Evolutionary conservation across 164 flowering plant species (phyloP).

Genomic region (Sextonia rubra): DNA sequence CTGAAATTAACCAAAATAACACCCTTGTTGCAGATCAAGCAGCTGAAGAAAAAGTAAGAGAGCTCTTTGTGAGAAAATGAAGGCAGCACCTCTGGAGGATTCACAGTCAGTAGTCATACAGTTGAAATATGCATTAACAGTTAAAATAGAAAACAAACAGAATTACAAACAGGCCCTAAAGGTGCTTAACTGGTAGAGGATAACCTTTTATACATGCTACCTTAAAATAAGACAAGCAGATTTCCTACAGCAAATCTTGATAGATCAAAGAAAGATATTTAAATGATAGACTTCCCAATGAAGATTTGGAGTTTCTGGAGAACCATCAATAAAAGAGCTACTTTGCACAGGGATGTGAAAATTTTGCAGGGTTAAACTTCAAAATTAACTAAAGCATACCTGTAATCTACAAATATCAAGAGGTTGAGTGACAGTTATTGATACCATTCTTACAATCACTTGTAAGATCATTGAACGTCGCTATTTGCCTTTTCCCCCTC

Average conservation of each 20-base stretch:
- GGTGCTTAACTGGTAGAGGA: background rate
- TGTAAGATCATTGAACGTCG: conserved; percentile 91
- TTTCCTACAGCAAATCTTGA: background rate
- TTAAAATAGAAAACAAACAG: no score
- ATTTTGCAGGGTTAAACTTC: background rate
- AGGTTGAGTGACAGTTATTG: conserved; percentile 17
- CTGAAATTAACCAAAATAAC: no score
- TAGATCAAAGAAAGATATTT: background rate
- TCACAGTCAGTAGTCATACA: no score
- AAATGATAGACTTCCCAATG: background rate
- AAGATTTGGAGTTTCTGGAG: background rate
- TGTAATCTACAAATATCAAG: conserved; percentile 10
- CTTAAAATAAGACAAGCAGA: background rate
- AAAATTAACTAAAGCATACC: background rate
- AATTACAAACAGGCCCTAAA: no score
- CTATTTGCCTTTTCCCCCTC: conserved; percentile 85
- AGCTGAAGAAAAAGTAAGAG: no score
- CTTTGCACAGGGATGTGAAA: background rate
- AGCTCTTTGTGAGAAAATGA: no score
- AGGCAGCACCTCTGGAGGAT: no score
- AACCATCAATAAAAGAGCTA: background rate
- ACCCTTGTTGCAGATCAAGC: no score
- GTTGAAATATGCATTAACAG: no score
- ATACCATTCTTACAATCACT: conserved; percentile 34
- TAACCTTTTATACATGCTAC: background rate